Percentiles rank a stretch among this genome's conserved stretches.
phyloP scores from a whole-genome alignment of 2,329 filamentous ascomycete genomes.

The Cladosporium sp. region DNA sequence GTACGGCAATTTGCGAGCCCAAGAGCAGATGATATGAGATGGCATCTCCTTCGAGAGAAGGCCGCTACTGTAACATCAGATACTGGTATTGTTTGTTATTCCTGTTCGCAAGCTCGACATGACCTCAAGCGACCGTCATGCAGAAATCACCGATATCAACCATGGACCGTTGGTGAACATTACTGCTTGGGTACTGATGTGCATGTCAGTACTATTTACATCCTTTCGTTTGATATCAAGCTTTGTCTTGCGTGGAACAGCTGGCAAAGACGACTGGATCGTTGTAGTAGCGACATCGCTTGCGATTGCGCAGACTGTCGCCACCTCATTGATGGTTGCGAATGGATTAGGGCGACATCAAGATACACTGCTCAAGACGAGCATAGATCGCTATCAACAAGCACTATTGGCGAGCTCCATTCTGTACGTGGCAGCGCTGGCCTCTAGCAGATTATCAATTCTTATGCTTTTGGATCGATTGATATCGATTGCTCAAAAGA shows the following conservation, averaged over 20 bases:
- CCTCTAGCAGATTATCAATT: background rate
- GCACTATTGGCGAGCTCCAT: background rate
- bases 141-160: background rate
- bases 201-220: background rate
- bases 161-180: background rate
- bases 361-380: background rate
- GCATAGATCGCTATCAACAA: background rate
- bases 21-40: too few species aligned
- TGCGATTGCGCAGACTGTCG: background rate
- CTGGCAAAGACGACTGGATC: background rate
- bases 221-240: background rate
- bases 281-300: background rate
- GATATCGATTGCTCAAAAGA: background rate
- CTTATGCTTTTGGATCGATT: background rate
- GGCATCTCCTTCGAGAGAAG: too few species aligned
- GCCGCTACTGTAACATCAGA: too few species aligned
- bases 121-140: background rate
- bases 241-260: background rate
- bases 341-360: background rate
- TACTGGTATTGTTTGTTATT: too few species aligned
- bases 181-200: background rate
- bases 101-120: background rate
- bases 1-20: too few species aligned
- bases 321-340: background rate
- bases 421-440: background rate